phyloP scores from a whole-genome alignment of 192 early-diverging fungal genomes.

The Coemansia sp. region DNA sequence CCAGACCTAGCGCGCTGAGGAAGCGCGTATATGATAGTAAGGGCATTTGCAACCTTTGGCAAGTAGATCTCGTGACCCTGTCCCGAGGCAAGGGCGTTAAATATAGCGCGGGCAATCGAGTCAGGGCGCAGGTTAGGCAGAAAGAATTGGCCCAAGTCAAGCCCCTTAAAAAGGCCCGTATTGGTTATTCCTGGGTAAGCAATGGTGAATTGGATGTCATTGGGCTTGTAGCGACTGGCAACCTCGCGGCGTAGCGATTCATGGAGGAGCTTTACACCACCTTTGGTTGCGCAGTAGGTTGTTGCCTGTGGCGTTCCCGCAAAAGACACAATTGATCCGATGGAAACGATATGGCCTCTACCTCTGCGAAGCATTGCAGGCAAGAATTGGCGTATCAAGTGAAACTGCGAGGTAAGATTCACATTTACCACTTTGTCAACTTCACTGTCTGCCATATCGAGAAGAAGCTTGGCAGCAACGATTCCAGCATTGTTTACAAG shows the following conservation, averaged over 20 bases:
- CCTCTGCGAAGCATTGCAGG: constrained; percentile 70
- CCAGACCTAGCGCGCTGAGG: constrained; percentile 13
- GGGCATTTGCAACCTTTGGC: constrained; percentile 22
- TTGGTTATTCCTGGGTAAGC: constrained; percentile 70
- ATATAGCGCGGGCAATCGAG: constrained; percentile 60
- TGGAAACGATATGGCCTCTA: constrained; percentile 75
- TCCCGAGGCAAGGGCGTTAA: constrained; percentile 58
- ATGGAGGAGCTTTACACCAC: constrained; percentile 68
- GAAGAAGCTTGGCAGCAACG: constrained; percentile 60
- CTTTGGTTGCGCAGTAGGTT: constrained; percentile 79
- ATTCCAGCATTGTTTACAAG: constrained; percentile 84
- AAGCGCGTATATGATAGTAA: constrained; percentile 20
- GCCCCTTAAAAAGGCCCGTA: constrained; percentile 73
- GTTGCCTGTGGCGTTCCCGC: constrained; percentile 57
- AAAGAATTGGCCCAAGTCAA: constrained; percentile 61
- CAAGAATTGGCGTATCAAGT: constrained; percentile 71
- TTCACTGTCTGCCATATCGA: constrained; percentile 62
- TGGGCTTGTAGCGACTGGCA: constrained; percentile 56
- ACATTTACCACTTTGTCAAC: constrained; percentile 65
- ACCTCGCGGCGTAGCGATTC: constrained; percentile 79
- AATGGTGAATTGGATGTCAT: constrained; percentile 66
- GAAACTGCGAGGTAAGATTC: constrained; percentile 75
- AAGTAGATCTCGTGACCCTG: constrained; percentile 52
- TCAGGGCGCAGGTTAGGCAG: constrained; percentile 61
- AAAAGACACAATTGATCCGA: constrained; percentile 42